Evolutionary conservation across 2,329 filamentous ascomycete genomes (phyloP).

Genomic region (Chalaropsis thielavioides): DNA sequence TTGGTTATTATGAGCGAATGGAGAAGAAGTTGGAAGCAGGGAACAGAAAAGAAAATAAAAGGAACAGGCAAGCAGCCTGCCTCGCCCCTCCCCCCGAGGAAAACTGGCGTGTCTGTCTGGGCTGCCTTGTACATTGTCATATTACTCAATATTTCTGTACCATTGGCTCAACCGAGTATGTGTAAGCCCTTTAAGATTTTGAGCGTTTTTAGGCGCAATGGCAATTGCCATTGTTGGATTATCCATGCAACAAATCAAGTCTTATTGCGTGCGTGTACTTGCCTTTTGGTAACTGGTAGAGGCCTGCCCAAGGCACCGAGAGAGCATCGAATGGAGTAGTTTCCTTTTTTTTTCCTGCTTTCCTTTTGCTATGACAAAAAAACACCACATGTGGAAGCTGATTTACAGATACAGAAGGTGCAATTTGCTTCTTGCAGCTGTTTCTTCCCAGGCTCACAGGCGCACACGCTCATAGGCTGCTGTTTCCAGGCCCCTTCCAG

Average conservation of each 20-base stretch:
- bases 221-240: too few relatives aligned
- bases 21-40: not conserved
- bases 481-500: slow-evolving; percentile 7
- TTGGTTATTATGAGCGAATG: not conserved
- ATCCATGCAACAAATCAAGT: too few relatives aligned
- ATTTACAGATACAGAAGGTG: not conserved
- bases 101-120: too few relatives aligned
- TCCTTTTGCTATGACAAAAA: not conserved
- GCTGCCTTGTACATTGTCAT: too few relatives aligned
- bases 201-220: too few relatives aligned
- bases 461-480: not conserved
- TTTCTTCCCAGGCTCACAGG: not conserved
- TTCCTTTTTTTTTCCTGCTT: not conserved
- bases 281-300: too few relatives aligned
- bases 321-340: not conserved
- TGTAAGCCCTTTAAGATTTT: too few relatives aligned
- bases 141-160: too few relatives aligned
- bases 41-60: not conserved
- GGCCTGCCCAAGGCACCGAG: too few relatives aligned
- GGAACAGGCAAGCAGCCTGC: not conserved
- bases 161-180: too few relatives aligned
- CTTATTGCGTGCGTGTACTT: too few relatives aligned
- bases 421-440: slow-evolving; percentile 6
- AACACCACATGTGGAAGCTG: not conserved
- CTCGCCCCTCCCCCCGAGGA: too few relatives aligned